A percentile compares a stretch with the other conserved stretches of the same genome.
phyloP scores from a whole-genome alignment of 495 filamentous ascomycete genomes.

The Diplogelasinospora grovesii region DNA sequence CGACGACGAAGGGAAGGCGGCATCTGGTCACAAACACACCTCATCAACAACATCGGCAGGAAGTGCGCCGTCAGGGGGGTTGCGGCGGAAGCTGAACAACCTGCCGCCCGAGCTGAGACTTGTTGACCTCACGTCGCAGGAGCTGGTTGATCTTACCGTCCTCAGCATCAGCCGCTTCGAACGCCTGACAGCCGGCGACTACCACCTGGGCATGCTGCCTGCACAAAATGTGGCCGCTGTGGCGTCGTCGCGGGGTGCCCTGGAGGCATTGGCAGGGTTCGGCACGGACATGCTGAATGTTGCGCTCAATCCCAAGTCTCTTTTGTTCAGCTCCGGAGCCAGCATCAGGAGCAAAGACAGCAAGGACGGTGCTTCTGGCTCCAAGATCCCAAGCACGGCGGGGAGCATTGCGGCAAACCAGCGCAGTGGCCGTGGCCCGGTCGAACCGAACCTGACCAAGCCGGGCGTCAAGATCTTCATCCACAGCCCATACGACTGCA shows the following conservation, averaged over 20 bases:
- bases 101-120: conserved; percentile 82
- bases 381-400: conserved; percentile 17
- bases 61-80: conserved; percentile 50
- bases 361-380: conserved; percentile 32
- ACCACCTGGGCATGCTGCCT: conserved; percentile 79
- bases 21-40: conserved; percentile 27
- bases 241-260: conserved; percentile 59
- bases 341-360: conserved; percentile 73
- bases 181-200: conserved; percentile 80
- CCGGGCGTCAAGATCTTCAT: conserved; percentile 89
- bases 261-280: conserved; percentile 58
- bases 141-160: conserved; percentile 70
- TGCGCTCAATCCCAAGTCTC: conserved; percentile 69
- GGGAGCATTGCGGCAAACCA: conserved; percentile 6
- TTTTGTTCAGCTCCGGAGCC: conserved; percentile 75
- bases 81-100: conserved; percentile 63
- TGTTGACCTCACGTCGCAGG: conserved; percentile 75
- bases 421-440: conserved; percentile 25
- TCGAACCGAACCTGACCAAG: conserved; percentile 44
- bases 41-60: conserved; percentile 36
- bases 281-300: conserved; percentile 67
- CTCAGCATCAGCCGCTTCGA: conserved; percentile 80
- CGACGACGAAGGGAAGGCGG: conserved; percentile 15
- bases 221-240: conserved; percentile 57
- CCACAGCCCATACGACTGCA: conserved; percentile 91